Evolutionary conservation across 139 green algal genomes (phyloP).

Genomic region (Chlorella sp.): DNA sequence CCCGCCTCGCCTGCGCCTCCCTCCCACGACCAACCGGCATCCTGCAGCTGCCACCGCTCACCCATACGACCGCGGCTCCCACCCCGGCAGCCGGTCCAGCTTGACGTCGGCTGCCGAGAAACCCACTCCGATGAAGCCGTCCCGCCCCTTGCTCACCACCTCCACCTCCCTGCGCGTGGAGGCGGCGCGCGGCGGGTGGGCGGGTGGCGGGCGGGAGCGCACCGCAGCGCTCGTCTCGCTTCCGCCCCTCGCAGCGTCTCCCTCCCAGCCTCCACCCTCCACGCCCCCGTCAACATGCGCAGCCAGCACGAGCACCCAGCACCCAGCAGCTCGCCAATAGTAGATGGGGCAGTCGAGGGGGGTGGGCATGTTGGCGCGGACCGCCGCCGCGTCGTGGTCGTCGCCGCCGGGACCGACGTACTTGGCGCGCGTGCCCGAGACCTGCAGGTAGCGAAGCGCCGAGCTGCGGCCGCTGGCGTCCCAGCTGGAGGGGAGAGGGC

Average conservation of each 20-base stretch:
- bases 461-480: constrained; percentile 13
- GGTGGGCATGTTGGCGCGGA: constrained; percentile 70
- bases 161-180: too few species aligned
- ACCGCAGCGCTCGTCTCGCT: too few species aligned
- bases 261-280: too few species aligned
- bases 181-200: too few species aligned
- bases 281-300: too few species aligned
- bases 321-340: too few species aligned
- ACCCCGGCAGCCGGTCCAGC: constrained; percentile 77
- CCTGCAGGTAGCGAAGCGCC: constrained; percentile 36
- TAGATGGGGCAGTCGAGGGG: constrained; percentile 66
- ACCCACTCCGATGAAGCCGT: constrained; percentile 78
- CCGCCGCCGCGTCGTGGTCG: constrained; percentile 73
- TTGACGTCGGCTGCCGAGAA: constrained; percentile 66
- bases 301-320: too few species aligned
- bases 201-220: too few species aligned
- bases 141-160: constrained; percentile 57
- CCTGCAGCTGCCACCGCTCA: background rate
- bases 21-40: background rate
- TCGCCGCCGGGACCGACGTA: constrained; percentile 65
- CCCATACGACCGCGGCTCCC: constrained; percentile 82
- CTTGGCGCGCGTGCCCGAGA: constrained; percentile 40
- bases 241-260: too few species aligned
- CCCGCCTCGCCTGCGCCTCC: too few species aligned
- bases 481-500: constrained; percentile 20